Evolutionary conservation across 495 filamentous ascomycete genomes (phyloP), one percentile per base, ranked within the genome.

Genomic region (Gamarada debralockiae): DNA sequence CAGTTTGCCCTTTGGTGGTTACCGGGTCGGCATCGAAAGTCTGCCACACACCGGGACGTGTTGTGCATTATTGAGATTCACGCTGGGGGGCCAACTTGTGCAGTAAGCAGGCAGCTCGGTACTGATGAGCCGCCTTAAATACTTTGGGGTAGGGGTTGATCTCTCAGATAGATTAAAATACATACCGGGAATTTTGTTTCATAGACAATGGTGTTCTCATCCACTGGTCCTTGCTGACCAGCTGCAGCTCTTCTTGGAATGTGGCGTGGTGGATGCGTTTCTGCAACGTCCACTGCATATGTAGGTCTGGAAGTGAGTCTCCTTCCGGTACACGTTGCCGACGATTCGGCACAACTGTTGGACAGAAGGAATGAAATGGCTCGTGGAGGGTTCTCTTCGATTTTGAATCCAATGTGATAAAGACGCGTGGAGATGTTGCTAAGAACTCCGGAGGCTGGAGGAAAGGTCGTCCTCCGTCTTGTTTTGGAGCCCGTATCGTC

Each of bases 131-230:
- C 55, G 52, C 52, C 40, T 34, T 50, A 39, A 44, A 36, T 27
- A 46, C 31, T 12, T 13, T 29, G 34, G 22, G n/a, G 17, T 22
- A 48, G 48, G 52, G 59, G 46, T 24, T 4, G 44, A 48, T 36
- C 20, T 48, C 33, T 46, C 42, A 58, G 48, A 54, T 53, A 62
- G 29, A 62, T 62, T 62, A 53, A 58, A 53, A 54, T 39, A 62
- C 59, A 48, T 58, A 62, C 59, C 52, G 41, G 52, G 43, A 41
- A 55, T 50, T 48, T 45, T 48, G 34, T 55, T 51, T 48, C 27
- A 54, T 24, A 18, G 51, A n/a, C 18, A 18, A 29, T 17, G 25
- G 23, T 44, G 37, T 17, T 43, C 25, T 34, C 22, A 40, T 29
- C 40, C 13, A 10, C 20, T 20, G 36, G 14, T n/a, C 13, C 12